These are phyloP conservation scores for Carallia brachiata DNA, from an alignment of 345 rosid species.

Conservation along the genomic window DNA sequence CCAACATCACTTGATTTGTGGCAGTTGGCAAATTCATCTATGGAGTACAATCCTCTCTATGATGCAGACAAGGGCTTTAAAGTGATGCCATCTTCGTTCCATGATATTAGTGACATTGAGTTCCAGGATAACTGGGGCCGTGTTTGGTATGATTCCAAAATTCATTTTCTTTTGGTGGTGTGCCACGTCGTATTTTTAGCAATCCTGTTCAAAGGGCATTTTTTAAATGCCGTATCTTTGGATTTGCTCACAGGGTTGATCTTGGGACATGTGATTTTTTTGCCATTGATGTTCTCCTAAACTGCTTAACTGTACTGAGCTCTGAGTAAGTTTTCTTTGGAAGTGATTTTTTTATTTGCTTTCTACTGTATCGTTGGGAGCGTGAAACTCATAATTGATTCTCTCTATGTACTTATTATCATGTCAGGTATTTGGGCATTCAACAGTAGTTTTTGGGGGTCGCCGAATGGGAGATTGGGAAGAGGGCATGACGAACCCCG, in stretches of 20 bases:
- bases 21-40: slow-evolving; percentile 72
- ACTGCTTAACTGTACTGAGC: slow-evolving; percentile 82
- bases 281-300: slow-evolving; percentile 76
- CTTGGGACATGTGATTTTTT: slow-evolving; percentile 85
- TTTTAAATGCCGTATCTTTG: slow-evolving; percentile 4
- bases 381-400: slow-evolving; percentile 2
- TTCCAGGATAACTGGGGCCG: slow-evolving; percentile 97
- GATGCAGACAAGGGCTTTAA: slow-evolving; percentile 75
- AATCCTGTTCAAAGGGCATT: slow-evolving; percentile 4
- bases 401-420: neutral
- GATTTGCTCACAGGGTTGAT: slow-evolving; percentile 64
- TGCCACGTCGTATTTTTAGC: neutral
- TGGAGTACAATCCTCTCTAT: slow-evolving; percentile 78
- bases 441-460: slow-evolving; percentile 89
- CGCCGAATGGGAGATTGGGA: slow-evolving; percentile 88
- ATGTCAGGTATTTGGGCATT: slow-evolving; percentile 70
- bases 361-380: neutral
- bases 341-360: neutral
- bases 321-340: slow-evolving; percentile 59
- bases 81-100: slow-evolving; percentile 88
- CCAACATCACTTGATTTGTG: slow-evolving; percentile 13
- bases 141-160: slow-evolving; percentile 54
- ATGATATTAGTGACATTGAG: slow-evolving; percentile 89
- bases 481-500: slow-evolving; percentile 79
- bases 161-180: neutral